Percentiles rank a stretch among this genome's conserved stretches.
phyloP scores from a whole-genome alignment of 768 basidiomycete species.

The Mrakia gelida region DNA sequence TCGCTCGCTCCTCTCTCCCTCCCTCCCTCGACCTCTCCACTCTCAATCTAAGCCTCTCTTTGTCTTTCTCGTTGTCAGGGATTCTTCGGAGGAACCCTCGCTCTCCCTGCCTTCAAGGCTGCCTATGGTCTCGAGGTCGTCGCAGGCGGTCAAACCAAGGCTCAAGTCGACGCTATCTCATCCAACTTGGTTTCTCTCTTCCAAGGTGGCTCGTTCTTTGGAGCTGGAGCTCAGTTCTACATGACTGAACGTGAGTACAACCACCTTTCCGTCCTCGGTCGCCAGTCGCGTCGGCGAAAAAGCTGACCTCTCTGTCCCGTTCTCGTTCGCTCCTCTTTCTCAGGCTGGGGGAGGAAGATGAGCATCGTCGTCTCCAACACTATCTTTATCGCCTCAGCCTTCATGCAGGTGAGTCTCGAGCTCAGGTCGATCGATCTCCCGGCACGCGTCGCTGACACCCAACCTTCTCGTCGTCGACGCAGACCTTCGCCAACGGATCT shows the following conservation, averaged over 20 bases:
- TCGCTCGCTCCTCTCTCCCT: not conserved
- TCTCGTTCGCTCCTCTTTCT: conserved; percentile 33
- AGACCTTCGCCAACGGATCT: conserved; percentile 36
- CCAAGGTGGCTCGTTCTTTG: conserved; percentile 39
- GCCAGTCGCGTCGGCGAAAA: not conserved
- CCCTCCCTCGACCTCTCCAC: too few species aligned
- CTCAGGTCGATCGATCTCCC: too few species aligned
- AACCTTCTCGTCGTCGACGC: too few species aligned
- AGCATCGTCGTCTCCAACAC: conserved; percentile 35
- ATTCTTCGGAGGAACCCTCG: conserved; percentile 52
- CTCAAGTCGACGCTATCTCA: conserved; percentile 44
- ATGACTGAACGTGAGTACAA: conserved; percentile 32
- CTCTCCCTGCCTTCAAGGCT: conserved; percentile 48
- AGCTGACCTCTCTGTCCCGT: conserved; percentile 30
- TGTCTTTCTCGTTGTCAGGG: conserved; percentile 33
- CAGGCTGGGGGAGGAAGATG: conserved; percentile 36
- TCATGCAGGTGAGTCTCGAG: conserved; percentile 20
- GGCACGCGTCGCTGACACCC: too few species aligned
- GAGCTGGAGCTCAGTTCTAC: conserved; percentile 35
- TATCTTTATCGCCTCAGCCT: conserved; percentile 37
- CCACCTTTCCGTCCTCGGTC: not conserved
- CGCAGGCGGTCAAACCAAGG: conserved; percentile 38
- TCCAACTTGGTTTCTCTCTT: conserved; percentile 38
- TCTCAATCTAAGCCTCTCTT: not conserved
- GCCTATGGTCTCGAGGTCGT: conserved; percentile 48